Evolutionary conservation across 1,284 basidiomycete species (phyloP).

Genomic region (Apiotrichum domesticum): DNA sequence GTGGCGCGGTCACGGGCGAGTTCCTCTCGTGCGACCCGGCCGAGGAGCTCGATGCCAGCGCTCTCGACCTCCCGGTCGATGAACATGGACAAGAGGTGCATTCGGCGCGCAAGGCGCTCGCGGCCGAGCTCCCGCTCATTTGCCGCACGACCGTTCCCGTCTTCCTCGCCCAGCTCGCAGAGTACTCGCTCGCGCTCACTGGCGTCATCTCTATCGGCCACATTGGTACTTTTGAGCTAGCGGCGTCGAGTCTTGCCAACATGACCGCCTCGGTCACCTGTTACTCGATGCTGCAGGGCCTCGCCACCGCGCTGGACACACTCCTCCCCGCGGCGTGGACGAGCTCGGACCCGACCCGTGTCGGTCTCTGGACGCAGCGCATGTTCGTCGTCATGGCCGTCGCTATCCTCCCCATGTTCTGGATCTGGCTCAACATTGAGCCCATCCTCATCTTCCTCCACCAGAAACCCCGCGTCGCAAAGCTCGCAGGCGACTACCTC

Average conservation of each 20-base stretch:
- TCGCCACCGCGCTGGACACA: conserved; percentile 78
- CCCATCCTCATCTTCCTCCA: conserved; percentile 65
- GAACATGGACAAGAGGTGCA: conserved; percentile 14
- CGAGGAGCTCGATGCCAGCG: conserved; percentile 40
- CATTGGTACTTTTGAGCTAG: conserved; percentile 62
- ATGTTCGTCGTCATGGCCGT: conserved; percentile 66
- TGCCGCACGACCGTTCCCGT: conserved; percentile 36
- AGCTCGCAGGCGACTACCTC: conserved; percentile 68
- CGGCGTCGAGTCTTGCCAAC: conserved; percentile 53
- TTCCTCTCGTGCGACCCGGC: conserved; percentile 34
- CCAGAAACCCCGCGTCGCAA: conserved; percentile 79
- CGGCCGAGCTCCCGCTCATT: conserved; percentile 39
- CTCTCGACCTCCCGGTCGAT: conserved; percentile 40
- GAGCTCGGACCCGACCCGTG: conserved; percentile 68
- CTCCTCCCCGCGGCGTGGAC: conserved; percentile 89
- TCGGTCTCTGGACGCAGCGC: conserved; percentile 84
- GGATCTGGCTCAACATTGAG: conserved; percentile 73
- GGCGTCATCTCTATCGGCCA: conserved; percentile 73
- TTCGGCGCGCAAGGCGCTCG: conserved; percentile 4
- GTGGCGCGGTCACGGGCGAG: neutral
- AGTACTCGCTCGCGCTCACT: conserved; percentile 46
- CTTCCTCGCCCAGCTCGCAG: conserved; percentile 45
- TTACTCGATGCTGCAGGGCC: conserved; percentile 73
- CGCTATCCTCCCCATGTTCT: conserved; percentile 45
- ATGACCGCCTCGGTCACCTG: conserved; percentile 49